Evolutionary conservation across 2,329 filamentous ascomycete genomes (phyloP), one percentile per base, ranked within the genome.

Genomic region (Cytospora leucostoma): DNA sequence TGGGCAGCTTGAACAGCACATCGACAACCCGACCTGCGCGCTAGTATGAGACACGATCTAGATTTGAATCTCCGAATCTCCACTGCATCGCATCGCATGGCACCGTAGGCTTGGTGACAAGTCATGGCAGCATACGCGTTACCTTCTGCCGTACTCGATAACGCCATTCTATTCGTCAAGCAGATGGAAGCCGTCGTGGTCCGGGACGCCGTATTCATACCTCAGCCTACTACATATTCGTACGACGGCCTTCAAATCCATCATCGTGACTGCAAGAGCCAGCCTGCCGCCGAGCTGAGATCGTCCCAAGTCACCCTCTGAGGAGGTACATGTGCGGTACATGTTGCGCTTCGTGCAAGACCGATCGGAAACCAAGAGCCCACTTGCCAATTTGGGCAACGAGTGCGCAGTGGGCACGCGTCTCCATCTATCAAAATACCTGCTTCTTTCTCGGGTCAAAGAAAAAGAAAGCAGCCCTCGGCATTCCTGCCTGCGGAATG

Each of bases 11-110:
- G 35, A 6, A n/a, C 13, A 44, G 10, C 40, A 44, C 19, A n/a
- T 7, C 17, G 7, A 19, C 27, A 27, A 10, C 17, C 40, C 40
- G 40, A 19, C 40, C 40, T 44, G 27, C 3, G 40, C 40, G 17
- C 40, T 44, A 44, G 40, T n/a, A 44, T 61, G 38, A 61, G 51
- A 56, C 51, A 44, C 54, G 56, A 62, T 59, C 56, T 53, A 59
- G 61, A 63, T 59, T 54, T 55, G 61, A 37, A 59, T 59, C 50
- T 59, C 50, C 61, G 61, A 59, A 40, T 59, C 56, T n/a, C 56
- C 50, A 58, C 55, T 37, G 40, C 40, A 44, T 19, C n/a, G 19
- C 38, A 53, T 49, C 49, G 38, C 59, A 32, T 40, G 60, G 50
- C 35, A 21, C 49, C 49, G 47, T 34, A 38, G 21, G 12, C 12